Base-by-base conservation (phyloP, 805 yeast genomes). In the Torulaspora maleeae region DNA sequence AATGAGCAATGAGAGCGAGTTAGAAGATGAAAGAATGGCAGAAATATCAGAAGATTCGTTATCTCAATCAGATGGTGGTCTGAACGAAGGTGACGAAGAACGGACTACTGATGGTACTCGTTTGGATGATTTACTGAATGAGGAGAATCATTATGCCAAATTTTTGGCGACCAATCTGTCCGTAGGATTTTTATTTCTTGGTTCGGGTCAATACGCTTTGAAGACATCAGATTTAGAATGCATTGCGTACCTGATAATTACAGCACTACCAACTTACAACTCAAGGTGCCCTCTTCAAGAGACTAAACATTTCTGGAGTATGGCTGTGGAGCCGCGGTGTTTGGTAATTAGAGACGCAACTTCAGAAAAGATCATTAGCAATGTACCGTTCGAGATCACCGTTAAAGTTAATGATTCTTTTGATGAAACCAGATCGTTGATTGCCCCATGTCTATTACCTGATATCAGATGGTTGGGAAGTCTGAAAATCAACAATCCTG, bases 171-270 rank as follows among this genome's bases (percentile, higher is more conserved):
- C 82, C 1, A 87, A 86, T 55, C 76, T 86, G 71, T 86, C 95
- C 0, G 65, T 93, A 30, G 99, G 99, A 2, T 80, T 91, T 55
- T 69, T 91, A 43, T 90, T 91, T 59, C 63, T 93, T 29, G 96
- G 96, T 0, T 93, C 96, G 1, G 96, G 98, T 0, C 96, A 88
- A 61, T 88, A 80, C 63, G 89, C 95, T 0, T 76, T 93, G 47
- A 73, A 78, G 30, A 75, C 73, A 13, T 77, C 84, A 3, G 75
- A 78, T 44, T 70, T 83, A 9, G 58, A 60, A 33, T 53, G 54
- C 22, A 43, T 59, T 10, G 61, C 68, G 2, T 62, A 62, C 2
- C 71, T 93, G 54, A 67, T 88, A 0, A 76, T 87, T 0, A 75
- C 96, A 0, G 70, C 86, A n/a, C 80, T 87, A 52, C 97, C 97